Conservation (phyloP, 2,329 filamentous ascomycete genomes). For the Fusarium sp. region DNA sequence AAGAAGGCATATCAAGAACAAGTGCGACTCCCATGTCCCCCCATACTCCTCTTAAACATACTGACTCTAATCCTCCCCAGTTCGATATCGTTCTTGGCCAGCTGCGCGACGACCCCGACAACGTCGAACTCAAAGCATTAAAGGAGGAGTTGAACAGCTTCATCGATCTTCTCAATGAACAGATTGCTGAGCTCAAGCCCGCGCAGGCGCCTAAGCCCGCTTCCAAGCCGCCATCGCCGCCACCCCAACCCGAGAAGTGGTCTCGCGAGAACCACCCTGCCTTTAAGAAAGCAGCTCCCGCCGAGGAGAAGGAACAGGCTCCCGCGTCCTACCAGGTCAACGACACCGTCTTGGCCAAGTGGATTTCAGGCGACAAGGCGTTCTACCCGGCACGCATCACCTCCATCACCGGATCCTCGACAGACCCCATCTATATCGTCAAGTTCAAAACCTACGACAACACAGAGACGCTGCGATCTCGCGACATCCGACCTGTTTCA, state of each 20-base stretch:
- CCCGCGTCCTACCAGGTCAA: conserved; percentile 81
- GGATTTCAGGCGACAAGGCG: conserved; percentile 86
- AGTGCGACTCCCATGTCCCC: conserved; percentile 51
- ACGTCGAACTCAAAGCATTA: conserved; percentile 79
- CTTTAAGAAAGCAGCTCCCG: conserved; percentile 65
- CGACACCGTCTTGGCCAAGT: conserved; percentile 90
- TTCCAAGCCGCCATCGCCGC: conserved; percentile 58
- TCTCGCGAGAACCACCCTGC: conserved; percentile 84
- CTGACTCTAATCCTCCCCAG: conserved; percentile 56
- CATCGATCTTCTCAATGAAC: conserved; percentile 81
- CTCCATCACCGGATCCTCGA: conserved; percentile 91
- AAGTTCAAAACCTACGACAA: conserved; percentile 93
- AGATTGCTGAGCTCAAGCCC: conserved; percentile 80
- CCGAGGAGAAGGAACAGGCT: conserved; percentile 62
- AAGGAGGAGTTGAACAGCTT: conserved; percentile 84
- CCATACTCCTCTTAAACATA: neutral
- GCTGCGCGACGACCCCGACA: conserved; percentile 83
- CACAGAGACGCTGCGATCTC: conserved; percentile 82
- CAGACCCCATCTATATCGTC: conserved; percentile 90
- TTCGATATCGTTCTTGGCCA: conserved; percentile 81
- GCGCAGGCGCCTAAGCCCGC: conserved; percentile 59
- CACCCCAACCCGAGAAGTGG: conserved; percentile 76
- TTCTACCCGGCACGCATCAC: conserved; percentile 95
- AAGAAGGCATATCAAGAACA: conserved; percentile 67
- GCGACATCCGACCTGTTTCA: conserved; percentile 84